phyloP scores from a whole-genome alignment of 2,329 filamentous ascomycete species.

The Chrysosporium queenslandicum region DNA sequence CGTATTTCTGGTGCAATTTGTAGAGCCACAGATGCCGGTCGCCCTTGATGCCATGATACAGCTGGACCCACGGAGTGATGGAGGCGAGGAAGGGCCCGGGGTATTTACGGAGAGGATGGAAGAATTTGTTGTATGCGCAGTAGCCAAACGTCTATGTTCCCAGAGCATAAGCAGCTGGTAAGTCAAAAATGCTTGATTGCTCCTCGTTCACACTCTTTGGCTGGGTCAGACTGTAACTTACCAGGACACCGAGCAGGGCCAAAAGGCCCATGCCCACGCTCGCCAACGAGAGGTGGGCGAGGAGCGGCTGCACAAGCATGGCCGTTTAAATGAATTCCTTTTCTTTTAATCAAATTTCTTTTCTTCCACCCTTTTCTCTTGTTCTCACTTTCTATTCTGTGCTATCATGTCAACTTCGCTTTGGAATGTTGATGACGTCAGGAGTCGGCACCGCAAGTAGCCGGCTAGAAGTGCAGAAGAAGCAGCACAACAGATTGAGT shows the following conservation, averaged over 20 bases:
- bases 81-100: conserved; percentile 15
- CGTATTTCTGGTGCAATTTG: conserved; percentile 23
- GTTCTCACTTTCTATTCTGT: background rate
- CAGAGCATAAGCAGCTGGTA: background rate
- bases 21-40: conserved; percentile 17
- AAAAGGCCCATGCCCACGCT: conserved; percentile 10
- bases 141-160: conserved; percentile 12
- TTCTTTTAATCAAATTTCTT: background rate
- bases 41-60: conserved; percentile 15
- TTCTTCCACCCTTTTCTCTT: background rate
- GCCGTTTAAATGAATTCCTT: background rate
- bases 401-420: conserved; percentile 5
- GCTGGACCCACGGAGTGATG: conserved; percentile 15
- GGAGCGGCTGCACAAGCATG: conserved; percentile 15
- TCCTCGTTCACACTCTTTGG: background rate
- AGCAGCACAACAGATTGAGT: background rate
- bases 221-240: background rate
- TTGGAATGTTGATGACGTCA: conserved; percentile 11
- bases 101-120: conserved; percentile 16
- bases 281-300: conserved; percentile 11
- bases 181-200: background rate
- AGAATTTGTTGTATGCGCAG: conserved; percentile 14
- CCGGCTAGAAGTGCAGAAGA: background rate
- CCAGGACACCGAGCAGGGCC: conserved; percentile 5
- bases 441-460: conserved; percentile 7